Evolutionary conservation across 768 basidiomycete genomes (phyloP).

Genomic region (Pluteus cervinus): DNA sequence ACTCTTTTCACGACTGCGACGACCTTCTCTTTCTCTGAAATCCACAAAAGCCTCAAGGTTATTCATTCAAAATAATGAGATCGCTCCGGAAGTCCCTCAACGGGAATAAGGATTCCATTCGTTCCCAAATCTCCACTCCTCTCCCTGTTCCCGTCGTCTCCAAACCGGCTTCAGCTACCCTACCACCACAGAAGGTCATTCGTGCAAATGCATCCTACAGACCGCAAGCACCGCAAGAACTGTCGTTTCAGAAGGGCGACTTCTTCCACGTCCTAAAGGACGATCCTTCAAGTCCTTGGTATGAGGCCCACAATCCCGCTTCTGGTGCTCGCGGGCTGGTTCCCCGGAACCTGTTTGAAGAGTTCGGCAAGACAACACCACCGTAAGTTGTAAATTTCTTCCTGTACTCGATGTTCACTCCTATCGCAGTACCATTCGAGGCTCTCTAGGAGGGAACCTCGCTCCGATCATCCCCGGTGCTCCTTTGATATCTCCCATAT

Average conservation of each 20-base stretch:
- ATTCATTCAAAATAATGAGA: too few species aligned
- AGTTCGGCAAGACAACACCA: slow-evolving; percentile 70
- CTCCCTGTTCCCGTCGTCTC: slow-evolving; percentile 60
- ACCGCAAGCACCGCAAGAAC: slow-evolving; percentile 73
- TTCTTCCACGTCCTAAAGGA: slow-evolving; percentile 95
- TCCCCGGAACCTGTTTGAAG: slow-evolving; percentile 82
- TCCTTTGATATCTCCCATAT: too few species aligned
- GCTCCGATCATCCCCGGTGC: too few species aligned
- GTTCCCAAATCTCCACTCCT: slow-evolving; percentile 67
- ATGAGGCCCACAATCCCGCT: slow-evolving; percentile 92
- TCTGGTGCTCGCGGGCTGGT: slow-evolving; percentile 89
- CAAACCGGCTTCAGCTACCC: slow-evolving; percentile 62
- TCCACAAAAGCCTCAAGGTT: too few species aligned
- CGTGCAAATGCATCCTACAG: slow-evolving; percentile 67
- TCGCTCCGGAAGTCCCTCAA: slow-evolving; percentile 78
- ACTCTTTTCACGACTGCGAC: too few species aligned
- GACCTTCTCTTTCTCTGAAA: too few species aligned
- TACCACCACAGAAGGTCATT: slow-evolving; percentile 94
- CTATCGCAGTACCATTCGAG: too few species aligned
- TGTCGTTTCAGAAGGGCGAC: slow-evolving; percentile 90
- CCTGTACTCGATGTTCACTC: too few species aligned
- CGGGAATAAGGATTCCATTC: slow-evolving; percentile 49
- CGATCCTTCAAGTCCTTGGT: slow-evolving; percentile 59
- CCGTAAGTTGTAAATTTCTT: slow-evolving; percentile 52
- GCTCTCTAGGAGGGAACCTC: too few species aligned